A percentile compares a stretch with the other conserved stretches of the same genome.
Evolutionary conservation across 495 filamentous ascomycete genomes (phyloP).

Genomic region (Penicillium lividum): DNA sequence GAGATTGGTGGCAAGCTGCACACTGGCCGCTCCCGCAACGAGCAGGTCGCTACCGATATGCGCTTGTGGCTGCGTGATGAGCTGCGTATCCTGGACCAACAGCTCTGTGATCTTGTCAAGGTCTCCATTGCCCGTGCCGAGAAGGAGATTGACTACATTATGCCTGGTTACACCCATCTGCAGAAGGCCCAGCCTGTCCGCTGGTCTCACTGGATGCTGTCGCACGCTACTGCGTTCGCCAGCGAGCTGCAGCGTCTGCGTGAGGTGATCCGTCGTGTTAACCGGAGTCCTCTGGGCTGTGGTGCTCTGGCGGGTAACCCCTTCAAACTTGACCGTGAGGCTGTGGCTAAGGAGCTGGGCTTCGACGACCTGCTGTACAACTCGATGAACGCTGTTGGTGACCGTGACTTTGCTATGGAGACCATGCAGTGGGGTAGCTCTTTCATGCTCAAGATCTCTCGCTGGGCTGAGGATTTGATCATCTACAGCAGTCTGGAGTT

Average conservation of each 20-base stretch:
- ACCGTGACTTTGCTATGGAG: conserved; percentile 90
- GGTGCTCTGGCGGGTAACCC: conserved; percentile 92
- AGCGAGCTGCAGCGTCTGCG: conserved; percentile 78
- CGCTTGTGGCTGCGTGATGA: conserved; percentile 85
- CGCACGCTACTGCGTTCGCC: conserved; percentile 73
- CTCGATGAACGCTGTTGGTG: conserved; percentile 77
- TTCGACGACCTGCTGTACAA: conserved; percentile 83
- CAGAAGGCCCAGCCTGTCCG: conserved; percentile 90
- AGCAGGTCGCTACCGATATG: conserved; percentile 94
- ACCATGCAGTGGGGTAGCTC: conserved; percentile 85
- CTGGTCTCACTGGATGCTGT: conserved; percentile 86
- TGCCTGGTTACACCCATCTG: conserved; percentile 80
- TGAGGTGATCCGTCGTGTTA: conserved; percentile 73
- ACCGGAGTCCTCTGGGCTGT: conserved; percentile 76
- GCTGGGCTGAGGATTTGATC: conserved; percentile 89
- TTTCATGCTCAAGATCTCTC: conserved; percentile 83
- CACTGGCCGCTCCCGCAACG: conserved; percentile 88
- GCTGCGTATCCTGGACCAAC: conserved; percentile 68
- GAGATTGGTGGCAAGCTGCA: conserved; percentile 88
- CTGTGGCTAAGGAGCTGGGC: conserved; percentile 85
- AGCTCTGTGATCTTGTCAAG: conserved; percentile 68
- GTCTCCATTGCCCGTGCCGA: conserved; percentile 75
- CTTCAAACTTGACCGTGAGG: conserved; percentile 85
- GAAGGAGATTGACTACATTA: conserved; percentile 67
- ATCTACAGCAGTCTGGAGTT: conserved; percentile 85